Evolutionary conservation across 129 eudicot genomes (phyloP), one percentile per base, ranked within the genome.

Genomic region (Flaveria trinervia): DNA sequence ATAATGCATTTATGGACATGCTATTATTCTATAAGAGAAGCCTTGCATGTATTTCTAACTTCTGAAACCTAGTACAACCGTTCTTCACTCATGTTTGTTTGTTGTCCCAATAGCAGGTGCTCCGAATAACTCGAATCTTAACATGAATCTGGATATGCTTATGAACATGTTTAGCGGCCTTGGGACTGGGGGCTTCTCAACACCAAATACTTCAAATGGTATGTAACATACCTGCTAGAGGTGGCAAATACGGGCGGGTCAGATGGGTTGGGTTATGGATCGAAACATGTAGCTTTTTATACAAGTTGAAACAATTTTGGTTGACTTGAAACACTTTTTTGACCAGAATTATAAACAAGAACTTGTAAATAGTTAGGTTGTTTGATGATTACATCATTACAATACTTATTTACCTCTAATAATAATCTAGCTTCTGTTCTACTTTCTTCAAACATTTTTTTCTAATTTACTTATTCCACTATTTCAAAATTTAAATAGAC

Each of bases 151-250:
- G 81, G 92, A 88, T 68, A 75, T 80, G 86, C 86, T 89, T 84
- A 92, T 90, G 92, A 92, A 85, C 83, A 88, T 88, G 92, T 86
- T 90, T 85, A 92, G 94, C 13, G 86, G 86, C 33, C 87, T 90
- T 74, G 96, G 96, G 64, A 52, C 91, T 20, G 91, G 91, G 3
- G 83, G 89, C 70, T 72, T 87, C 69, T 45, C 82, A 43, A 68
- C 70, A 51, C 79, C 96, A 25, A 82, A 69, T 75, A 82, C 20
- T 52, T 79, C 93, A 60, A 80, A 86, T 66, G 96, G 91, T 75
- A 83, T 45, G 7, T 36, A 5, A 66, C 73, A 54, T 64, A 6
- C 33, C 60, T 17, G 55, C 50, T 17, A 33, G 26, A 66, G 51
- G 51, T 39, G 71, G 16, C 50, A 36, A 66, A 66, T 28, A 39